Evolutionary conservation across 2,329 filamentous ascomycete species (phyloP), one percentile per base, ranked within the genome.

Genomic region (Neoscytalidium dimidiatum): DNA sequence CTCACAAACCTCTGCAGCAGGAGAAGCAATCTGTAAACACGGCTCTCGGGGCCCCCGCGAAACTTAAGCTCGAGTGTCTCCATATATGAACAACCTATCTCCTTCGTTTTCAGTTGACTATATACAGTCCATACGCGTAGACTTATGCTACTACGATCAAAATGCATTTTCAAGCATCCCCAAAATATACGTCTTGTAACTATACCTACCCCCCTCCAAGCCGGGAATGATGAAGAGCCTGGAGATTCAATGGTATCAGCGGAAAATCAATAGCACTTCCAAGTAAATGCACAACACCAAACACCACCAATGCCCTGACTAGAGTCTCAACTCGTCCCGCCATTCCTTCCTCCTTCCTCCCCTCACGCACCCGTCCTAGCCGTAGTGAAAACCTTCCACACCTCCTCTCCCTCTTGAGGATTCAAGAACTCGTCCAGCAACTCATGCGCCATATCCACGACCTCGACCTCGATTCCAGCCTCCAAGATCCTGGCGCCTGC

Each of bases 391-490:
- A 82, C 82, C 58, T 73, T 71, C 13, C 79, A 71, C 52, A 90
- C 78, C 11, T 84, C 86, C 73, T 90, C 88, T 0, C 88, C 89
- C 73, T 91, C 89, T 69, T 96, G 91, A 0, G 92, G 90, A 62
- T 91, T 95, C 23, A 97, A 86, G 2, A 88, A 87, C 67, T 92
- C 82, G 74, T 97, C 92, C 43, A 98, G 77, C 67, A 99, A 81
- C 72, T 91, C 88, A 70, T 94, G 89, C 3, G 95, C 94, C 77
- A 90, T 88, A 68, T 94, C 91, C 1, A 90, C 86, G 0, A 92
- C 92, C 68, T 92, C 91, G 29, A 90, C 86, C 38, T 91, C 90
- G 62, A 96, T 90, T 0, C 89, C 89, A 1, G 83, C 82, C 77
- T 97, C 93, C 29, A 96, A 83, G 11, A 95, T 85, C 8, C 91